Conservation (phyloP, 2,329 filamentous ascomycete genomes). For the Biscogniauxia sp. region DNA sequence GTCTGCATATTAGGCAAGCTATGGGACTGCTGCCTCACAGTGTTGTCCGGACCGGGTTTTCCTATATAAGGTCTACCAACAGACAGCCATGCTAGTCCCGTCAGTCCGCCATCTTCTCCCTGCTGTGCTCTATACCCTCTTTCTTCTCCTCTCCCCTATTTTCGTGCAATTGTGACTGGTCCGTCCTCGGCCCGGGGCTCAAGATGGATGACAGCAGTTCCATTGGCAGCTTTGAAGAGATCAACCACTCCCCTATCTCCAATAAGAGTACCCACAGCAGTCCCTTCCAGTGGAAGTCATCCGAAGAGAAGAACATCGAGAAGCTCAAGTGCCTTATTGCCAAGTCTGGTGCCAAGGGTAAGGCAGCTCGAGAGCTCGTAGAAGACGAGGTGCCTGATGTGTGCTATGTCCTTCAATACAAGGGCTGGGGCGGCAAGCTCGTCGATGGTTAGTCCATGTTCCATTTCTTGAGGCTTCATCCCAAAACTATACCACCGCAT, state of each 20-base stretch:
- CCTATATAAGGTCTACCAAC: neutral
- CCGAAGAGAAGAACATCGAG: slow-evolving; percentile 14
- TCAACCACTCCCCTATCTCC: slow-evolving; percentile 16
- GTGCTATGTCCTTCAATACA: slow-evolving; percentile 42
- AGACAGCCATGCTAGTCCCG: neutral
- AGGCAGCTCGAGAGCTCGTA: slow-evolving; percentile 14
- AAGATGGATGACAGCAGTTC: slow-evolving; percentile 31
- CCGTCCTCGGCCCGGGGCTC: neutral
- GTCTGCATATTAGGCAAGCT: neutral
- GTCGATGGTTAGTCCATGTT: slow-evolving; percentile 34
- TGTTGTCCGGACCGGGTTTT: neutral
- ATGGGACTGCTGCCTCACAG: neutral
- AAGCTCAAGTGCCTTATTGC: slow-evolving; percentile 16
- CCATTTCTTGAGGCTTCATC: neutral
- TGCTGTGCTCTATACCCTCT: neutral
- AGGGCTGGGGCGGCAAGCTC: slow-evolving; percentile 32
- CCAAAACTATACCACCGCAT: neutral
- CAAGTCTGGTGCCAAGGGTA: slow-evolving; percentile 9
- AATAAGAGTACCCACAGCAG: neutral
- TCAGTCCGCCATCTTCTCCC: neutral
- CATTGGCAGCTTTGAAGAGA: slow-evolving; percentile 35
- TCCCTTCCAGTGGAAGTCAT: slow-evolving; percentile 1
- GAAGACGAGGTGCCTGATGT: slow-evolving; percentile 39
- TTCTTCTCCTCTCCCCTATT: neutral
- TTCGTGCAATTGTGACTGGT: neutral